phyloP scores from a whole-genome alignment of 352 stramenopile genomes.

The Phytophthora boehmeriae region DNA sequence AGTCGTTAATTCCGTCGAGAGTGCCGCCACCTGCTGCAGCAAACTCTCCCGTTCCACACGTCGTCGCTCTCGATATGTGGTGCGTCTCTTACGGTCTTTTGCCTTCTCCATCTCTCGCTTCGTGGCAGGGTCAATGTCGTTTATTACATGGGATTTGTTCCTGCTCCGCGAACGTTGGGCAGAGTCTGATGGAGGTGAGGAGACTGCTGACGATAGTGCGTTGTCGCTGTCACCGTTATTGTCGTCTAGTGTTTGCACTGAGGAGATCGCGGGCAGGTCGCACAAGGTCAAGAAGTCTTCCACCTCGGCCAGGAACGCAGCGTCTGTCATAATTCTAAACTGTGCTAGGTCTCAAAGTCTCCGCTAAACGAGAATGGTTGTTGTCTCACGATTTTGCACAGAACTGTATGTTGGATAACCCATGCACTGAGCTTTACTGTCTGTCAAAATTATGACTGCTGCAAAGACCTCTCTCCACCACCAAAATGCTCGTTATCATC shows the following conservation, averaged over 20 bases:
- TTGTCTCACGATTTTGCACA: too few species aligned
- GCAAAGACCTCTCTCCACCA: too few species aligned
- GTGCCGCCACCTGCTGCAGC: conserved; percentile 1
- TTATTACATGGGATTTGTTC: conserved; percentile 6
- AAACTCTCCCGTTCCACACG: conserved; percentile 2
- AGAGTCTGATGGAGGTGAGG: background rate
- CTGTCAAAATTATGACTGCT: too few species aligned
- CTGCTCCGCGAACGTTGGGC: background rate
- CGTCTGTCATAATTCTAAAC: background rate
- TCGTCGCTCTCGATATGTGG: conserved; percentile 6
- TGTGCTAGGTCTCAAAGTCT: too few species aligned
- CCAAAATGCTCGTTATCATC: too few species aligned
- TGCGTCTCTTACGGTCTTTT: conserved; percentile 15
- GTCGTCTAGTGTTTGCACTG: background rate
- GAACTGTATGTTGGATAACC: too few species aligned
- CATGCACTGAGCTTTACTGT: too few species aligned
- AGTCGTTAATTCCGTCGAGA: background rate
- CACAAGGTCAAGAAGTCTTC: conserved; percentile 28
- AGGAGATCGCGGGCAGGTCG: conserved; percentile 18
- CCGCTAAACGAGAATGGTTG: too few species aligned
- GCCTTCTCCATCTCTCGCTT: conserved; percentile 5
- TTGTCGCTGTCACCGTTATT: background rate
- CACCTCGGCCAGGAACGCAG: conserved; percentile 19
- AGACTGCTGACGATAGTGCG: too few species aligned
- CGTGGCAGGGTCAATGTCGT: background rate